Evolutionary conservation across 352 stramenopile genomes (phyloP).

Genomic region (Pythium sukuiense): DNA sequence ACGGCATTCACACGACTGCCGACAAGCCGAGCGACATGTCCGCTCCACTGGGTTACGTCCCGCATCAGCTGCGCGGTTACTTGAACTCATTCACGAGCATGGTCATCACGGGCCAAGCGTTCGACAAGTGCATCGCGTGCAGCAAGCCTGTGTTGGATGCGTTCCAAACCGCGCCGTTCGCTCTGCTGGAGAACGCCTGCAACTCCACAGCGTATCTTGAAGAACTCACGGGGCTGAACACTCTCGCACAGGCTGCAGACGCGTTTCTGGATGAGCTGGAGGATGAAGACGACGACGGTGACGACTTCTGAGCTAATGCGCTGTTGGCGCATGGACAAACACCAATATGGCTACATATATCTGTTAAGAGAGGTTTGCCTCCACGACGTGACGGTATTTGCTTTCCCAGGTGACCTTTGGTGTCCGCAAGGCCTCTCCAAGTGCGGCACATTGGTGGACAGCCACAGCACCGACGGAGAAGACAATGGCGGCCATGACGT

Average conservation of each 20-base stretch:
- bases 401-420: slow-evolving; percentile 27
- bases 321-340: neutral
- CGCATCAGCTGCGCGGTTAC: slow-evolving; percentile 95
- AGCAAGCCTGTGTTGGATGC: slow-evolving; percentile 86
- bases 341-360: slow-evolving; percentile 25
- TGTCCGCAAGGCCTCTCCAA: neutral
- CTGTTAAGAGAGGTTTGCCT: slow-evolving; percentile 16
- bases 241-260: slow-evolving; percentile 60
- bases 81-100: slow-evolving; percentile 90
- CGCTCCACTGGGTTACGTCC: slow-evolving; percentile 81
- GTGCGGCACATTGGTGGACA: neutral
- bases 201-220: slow-evolving; percentile 75
- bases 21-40: slow-evolving; percentile 51
- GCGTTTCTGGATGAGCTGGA: slow-evolving; percentile 64
- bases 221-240: slow-evolving; percentile 72
- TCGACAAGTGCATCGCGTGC: slow-evolving; percentile 96
- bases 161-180: slow-evolving; percentile 60
- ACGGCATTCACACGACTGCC: slow-evolving; percentile 69
- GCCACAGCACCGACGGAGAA: neutral
- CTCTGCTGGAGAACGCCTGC: slow-evolving; percentile 60
- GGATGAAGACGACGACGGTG: slow-evolving; percentile 56
- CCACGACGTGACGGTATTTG: slow-evolving; percentile 16
- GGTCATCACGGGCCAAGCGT: slow-evolving; percentile 87
- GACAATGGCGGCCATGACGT: neutral
- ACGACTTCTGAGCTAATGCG: slow-evolving; percentile 24